Conservation (phyloP, 306 rosid species). For the Fragaria iinumae region DNA sequence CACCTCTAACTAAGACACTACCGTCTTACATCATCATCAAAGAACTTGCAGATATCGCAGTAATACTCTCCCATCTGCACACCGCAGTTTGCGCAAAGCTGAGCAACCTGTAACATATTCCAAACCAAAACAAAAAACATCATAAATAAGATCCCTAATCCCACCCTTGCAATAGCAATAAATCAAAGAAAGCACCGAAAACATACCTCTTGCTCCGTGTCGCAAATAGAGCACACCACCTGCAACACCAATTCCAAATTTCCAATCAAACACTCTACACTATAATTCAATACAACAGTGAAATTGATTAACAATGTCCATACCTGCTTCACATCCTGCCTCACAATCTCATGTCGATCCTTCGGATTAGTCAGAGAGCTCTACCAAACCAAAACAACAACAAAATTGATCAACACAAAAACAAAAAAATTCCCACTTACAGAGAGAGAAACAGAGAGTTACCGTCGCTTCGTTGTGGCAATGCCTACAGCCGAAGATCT, state of each 20-base stretch:
- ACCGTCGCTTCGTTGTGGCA: conserved; percentile 75
- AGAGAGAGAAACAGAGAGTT: neutral
- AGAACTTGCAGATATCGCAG: conserved; percentile 68
- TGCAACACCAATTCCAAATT: conserved; percentile 32
- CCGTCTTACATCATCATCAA: conserved; percentile 50
- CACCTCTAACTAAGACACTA: conserved; percentile 1
- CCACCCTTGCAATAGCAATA: neutral
- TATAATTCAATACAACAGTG: neutral
- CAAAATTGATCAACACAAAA: neutral
- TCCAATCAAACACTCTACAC: neutral
- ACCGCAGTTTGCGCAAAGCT: conserved; percentile 56
- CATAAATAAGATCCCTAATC: neutral
- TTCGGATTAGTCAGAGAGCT: conserved; percentile 46
- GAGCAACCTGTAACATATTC: conserved; percentile 44
- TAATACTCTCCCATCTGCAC: conserved; percentile 73
- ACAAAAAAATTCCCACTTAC: neutral
- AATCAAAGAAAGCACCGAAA: neutral
- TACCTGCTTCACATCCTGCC: conserved; percentile 64
- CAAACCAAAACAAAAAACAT: neutral
- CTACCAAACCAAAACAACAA: conserved; percentile 28
- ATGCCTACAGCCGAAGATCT: conserved; percentile 61
- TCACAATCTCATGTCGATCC: conserved; percentile 55
- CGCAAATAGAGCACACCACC: conserved; percentile 67
- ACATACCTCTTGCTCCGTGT: conserved; percentile 53
- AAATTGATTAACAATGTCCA: neutral